These are phyloP conservation scores for Agrocybe pediades DNA, from an alignment of 768 basidiomycete genomes.

Conservation along the genomic window DNA sequence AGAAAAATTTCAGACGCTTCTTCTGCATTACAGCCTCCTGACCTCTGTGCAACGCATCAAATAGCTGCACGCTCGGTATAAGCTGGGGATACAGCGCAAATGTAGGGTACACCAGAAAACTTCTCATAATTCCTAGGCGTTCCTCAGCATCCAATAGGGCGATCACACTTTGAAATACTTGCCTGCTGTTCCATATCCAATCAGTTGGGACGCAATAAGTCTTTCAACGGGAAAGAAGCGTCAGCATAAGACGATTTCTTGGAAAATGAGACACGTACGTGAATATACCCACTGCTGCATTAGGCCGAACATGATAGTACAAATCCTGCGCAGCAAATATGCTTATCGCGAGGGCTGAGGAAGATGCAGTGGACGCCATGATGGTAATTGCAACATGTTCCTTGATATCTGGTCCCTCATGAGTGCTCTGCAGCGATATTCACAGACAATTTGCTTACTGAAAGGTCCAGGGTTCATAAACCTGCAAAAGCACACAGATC, in stretches of 20 bases:
- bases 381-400: constrained; percentile 59
- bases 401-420: constrained; percentile 23
- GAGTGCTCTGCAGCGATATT: neutral
- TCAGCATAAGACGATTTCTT: neutral
- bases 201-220: constrained; percentile 36
- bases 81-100: constrained; percentile 43
- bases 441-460: constrained; percentile 30
- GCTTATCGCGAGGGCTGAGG: constrained; percentile 51
- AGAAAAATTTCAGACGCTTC: constrained; percentile 40
- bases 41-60: constrained; percentile 43
- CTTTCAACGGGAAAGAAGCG: neutral
- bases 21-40: constrained; percentile 43
- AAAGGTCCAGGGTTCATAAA: constrained; percentile 64
- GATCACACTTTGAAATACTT: neutral
- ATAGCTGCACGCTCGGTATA: constrained; percentile 42
- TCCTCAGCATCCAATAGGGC: constrained; percentile 11
- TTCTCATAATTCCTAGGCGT: constrained; percentile 29
- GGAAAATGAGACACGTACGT: constrained; percentile 13
- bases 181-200: constrained; percentile 41
- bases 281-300: constrained; percentile 42
- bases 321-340: constrained; percentile 56
- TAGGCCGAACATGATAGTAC: constrained; percentile 46
- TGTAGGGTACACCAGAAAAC: constrained; percentile 52
- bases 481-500: neutral
- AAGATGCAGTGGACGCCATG: constrained; percentile 55